These are phyloP conservation scores for Sclerotinia glacialis DNA, from an alignment of 2,329 filamentous ascomycete genomes.

Conservation along the genomic window DNA sequence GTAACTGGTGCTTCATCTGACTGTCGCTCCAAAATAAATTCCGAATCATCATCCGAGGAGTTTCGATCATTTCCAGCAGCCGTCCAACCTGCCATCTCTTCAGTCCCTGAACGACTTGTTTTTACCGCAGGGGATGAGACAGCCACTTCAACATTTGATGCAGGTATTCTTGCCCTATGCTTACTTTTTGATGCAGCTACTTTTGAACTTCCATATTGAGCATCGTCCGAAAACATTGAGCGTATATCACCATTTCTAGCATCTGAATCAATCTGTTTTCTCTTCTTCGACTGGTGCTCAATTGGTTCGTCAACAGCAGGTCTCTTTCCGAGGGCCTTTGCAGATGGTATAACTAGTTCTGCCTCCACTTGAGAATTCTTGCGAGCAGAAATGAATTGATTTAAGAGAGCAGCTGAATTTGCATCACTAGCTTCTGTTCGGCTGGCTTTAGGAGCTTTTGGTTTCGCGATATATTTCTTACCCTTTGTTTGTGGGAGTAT, in stretches of 20 bases:
- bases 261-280: slow-evolving; percentile 23
- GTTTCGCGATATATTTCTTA: slow-evolving; percentile 3
- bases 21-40: neutral
- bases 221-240: slow-evolving; percentile 7
- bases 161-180: neutral
- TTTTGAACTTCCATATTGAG: neutral
- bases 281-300: slow-evolving; percentile 23
- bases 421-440: slow-evolving; percentile 8
- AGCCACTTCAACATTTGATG: neutral
- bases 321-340: slow-evolving; percentile 33
- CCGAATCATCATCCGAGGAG: neutral
- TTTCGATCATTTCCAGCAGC: neutral
- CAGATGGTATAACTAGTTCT: slow-evolving; percentile 22
- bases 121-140: slow-evolving; percentile 1
- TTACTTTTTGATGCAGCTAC: neutral
- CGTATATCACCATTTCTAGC: slow-evolving; percentile 19
- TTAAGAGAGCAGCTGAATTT: slow-evolving; percentile 15
- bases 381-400: slow-evolving; percentile 2
- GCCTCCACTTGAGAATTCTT: neutral
- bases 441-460: neutral
- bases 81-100: slow-evolving; percentile 11
- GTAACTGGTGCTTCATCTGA: neutral
- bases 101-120: slow-evolving; percentile 7
- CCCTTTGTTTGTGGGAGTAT: neutral
- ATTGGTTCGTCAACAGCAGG: slow-evolving; percentile 25